phyloP scores from a whole-genome alignment of 2,329 filamentous ascomycete species.

The Venturia aucupariae region DNA sequence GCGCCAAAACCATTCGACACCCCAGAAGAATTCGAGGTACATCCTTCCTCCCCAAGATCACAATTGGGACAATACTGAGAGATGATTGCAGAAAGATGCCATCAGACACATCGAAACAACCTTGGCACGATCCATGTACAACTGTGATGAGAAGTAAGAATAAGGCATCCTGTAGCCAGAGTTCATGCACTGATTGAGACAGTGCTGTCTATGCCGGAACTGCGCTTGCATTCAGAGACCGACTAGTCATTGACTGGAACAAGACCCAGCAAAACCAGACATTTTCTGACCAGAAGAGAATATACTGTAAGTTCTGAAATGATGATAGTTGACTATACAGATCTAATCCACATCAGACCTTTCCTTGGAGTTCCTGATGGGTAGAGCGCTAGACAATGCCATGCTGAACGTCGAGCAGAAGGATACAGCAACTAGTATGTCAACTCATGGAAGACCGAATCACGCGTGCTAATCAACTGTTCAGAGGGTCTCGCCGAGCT shows the following conservation, averaged over 20 bases:
- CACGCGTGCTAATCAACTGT: constrained; percentile 9
- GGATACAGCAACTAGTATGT: constrained; percentile 66
- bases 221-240: constrained; percentile 84
- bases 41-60: neutral
- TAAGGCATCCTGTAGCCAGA: neutral
- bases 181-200: constrained; percentile 14
- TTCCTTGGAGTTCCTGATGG: constrained; percentile 96
- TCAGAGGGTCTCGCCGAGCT: constrained; percentile 77
- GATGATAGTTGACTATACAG: neutral
- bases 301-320: constrained; percentile 60
- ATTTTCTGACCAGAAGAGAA: constrained; percentile 77
- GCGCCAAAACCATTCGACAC: constrained; percentile 60
- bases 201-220: constrained; percentile 84
- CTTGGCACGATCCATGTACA: constrained; percentile 90
- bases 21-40: constrained; percentile 67
- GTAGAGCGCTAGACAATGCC: constrained; percentile 89
- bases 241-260: constrained; percentile 93
- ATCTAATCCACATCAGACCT: constrained; percentile 48
- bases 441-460: constrained; percentile 17
- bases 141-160: constrained; percentile 73
- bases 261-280: constrained; percentile 96
- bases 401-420: constrained; percentile 95
- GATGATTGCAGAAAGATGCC: constrained; percentile 55
- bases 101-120: constrained; percentile 96
- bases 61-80: constrained; percentile 7